Conservation (phyloP, 768 basidiomycete species). For the Artomyces pyxidatus region DNA sequence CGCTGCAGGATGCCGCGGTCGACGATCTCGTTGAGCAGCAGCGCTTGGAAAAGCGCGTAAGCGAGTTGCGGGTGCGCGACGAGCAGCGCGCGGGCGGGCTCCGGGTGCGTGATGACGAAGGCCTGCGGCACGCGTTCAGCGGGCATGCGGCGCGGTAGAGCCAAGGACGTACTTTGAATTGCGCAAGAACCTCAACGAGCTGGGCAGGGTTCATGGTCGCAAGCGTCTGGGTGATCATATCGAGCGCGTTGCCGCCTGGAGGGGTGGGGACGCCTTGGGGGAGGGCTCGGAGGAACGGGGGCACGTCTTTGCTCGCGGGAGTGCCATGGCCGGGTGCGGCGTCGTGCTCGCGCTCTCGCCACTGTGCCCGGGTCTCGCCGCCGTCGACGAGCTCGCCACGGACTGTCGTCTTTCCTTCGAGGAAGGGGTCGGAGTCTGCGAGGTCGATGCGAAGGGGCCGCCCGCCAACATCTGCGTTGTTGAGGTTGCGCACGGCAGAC, state of each 20-base stretch:
- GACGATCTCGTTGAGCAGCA: conserved; percentile 89
- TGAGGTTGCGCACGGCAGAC: conserved; percentile 93
- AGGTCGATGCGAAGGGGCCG: conserved; percentile 90
- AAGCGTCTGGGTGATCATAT: conserved; percentile 79
- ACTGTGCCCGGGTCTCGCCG: conserved; percentile 48
- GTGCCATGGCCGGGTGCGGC: conserved; percentile 23
- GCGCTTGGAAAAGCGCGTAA: conserved; percentile 92
- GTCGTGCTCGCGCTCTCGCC: conserved; percentile 39
- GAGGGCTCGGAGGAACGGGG: conserved; percentile 56
- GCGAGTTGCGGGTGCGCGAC: conserved; percentile 85
- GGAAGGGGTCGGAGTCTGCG: conserved; percentile 87
- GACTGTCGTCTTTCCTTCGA: conserved; percentile 85
- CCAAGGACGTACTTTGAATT: conserved; percentile 78
- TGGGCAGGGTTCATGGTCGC: conserved; percentile 78
- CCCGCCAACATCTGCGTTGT: conserved; percentile 87
- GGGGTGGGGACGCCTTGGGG: conserved; percentile 73
- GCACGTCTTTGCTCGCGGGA: conserved; percentile 24
- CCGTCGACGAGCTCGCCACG: conserved; percentile 74
- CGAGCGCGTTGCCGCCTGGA: conserved; percentile 63
- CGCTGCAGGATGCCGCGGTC: conserved; percentile 73
- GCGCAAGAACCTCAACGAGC: conserved; percentile 89
- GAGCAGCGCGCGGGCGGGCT: conserved; percentile 77
- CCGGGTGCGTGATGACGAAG: conserved; percentile 85
- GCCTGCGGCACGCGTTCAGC: too few species aligned
- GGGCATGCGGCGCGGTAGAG: too few species aligned